phyloP scores from a whole-genome alignment of 2,329 filamentous ascomycete species.

The Trichoderma simmonsii region DNA sequence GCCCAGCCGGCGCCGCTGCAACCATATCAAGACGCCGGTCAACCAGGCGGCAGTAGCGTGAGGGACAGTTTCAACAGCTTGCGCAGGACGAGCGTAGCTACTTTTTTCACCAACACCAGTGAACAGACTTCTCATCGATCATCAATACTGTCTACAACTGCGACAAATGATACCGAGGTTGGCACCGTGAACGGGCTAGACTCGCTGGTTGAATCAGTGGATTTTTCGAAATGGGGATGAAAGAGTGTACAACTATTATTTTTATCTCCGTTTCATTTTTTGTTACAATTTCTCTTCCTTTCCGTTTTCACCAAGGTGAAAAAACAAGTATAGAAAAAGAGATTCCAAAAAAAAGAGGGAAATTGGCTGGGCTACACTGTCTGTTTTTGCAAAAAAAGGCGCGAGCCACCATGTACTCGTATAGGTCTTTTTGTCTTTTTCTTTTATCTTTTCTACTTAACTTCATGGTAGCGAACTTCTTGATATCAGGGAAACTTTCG shows the following conservation, averaged over 20 bases:
- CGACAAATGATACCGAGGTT: conserved; percentile 54
- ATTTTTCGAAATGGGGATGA: conserved; percentile 41
- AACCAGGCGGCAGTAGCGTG: conserved; percentile 47
- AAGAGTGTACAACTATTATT: neutral
- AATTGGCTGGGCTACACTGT: neutral
- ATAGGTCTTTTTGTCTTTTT: neutral
- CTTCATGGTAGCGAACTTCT: neutral
- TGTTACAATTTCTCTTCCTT: neutral
- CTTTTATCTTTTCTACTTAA: neutral
- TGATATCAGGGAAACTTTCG: conserved; percentile 15
- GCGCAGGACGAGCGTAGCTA: conserved; percentile 61
- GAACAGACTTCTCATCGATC: conserved; percentile 58
- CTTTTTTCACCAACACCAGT: conserved; percentile 58
- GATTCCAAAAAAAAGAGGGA: neutral
- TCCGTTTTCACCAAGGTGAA: neutral
- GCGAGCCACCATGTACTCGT: conserved; percentile 16
- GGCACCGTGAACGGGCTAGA: conserved; percentile 31
- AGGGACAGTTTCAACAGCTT: conserved; percentile 61
- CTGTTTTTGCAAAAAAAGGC: conserved; percentile 8
- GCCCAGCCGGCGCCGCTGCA: conserved; percentile 24
- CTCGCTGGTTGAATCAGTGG: conserved; percentile 36
- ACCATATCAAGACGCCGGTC: conserved; percentile 29
- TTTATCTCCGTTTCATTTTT: neutral
- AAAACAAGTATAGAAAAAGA: neutral
- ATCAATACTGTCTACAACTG: conserved; percentile 53